Conservation (phyloP, 2,329 filamentous ascomycete genomes). For the Claviceps spartinae region DNA sequence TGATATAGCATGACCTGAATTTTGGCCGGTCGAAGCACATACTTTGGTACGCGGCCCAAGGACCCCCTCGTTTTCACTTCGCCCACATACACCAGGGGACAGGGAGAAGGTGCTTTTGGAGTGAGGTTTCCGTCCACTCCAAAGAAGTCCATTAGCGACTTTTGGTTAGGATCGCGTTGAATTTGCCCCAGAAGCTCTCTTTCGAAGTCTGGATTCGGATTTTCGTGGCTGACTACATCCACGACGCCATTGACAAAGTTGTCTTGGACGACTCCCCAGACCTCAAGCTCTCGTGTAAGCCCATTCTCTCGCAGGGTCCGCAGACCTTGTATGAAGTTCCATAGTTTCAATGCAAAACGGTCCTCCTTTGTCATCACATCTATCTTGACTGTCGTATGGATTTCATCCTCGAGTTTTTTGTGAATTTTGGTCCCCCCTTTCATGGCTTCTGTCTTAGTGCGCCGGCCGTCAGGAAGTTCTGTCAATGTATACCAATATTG, state of each 20-base stretch:
- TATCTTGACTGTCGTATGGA: constrained; percentile 64
- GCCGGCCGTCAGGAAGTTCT: constrained; percentile 55
- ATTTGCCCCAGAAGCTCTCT: constrained; percentile 32
- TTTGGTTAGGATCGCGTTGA: constrained; percentile 18
- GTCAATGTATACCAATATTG: constrained; percentile 84
- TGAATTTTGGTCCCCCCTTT: constrained; percentile 68
- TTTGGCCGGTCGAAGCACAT: constrained; percentile 60
- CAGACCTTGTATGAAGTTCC: constrained; percentile 83
- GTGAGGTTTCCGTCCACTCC: constrained; percentile 11
- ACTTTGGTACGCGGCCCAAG: constrained; percentile 48
- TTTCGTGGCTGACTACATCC: constrained; percentile 67
- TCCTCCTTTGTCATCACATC: constrained; percentile 67
- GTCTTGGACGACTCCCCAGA: constrained; percentile 76
- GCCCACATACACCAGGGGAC: constrained; percentile 51
- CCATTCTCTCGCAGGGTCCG: constrained; percentile 58
- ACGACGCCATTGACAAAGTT: constrained; percentile 82
- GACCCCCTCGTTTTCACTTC: constrained; percentile 78
- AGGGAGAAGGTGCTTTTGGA: constrained; percentile 8
- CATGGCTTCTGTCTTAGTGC: constrained; percentile 70
- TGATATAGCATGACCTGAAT: constrained; percentile 89
- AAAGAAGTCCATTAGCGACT: constrained; percentile 29
- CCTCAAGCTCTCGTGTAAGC: constrained; percentile 60
- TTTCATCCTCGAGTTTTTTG: constrained; percentile 69
- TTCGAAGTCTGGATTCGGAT: constrained; percentile 61
- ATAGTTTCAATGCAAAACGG: constrained; percentile 65